Evolutionary conservation across 331 rosid genomes (phyloP).

Genomic region (Malus hybrid): DNA sequence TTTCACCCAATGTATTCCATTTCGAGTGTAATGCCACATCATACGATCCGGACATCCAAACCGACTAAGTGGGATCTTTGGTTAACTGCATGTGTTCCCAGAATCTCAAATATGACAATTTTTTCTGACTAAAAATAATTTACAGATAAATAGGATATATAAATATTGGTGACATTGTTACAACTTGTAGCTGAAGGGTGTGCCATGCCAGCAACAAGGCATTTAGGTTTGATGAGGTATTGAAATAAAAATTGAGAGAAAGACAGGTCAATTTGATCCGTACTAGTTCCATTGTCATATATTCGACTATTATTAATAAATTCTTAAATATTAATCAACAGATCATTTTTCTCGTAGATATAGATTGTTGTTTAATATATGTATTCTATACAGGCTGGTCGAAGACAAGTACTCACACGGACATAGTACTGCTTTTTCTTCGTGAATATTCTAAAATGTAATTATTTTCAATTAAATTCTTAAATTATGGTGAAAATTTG

Average conservation of each 20-base stretch:
- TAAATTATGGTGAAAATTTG: too few relatives aligned
- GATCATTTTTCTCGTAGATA: background rate
- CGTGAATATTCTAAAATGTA: background rate
- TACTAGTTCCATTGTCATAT: background rate
- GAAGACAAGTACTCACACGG: too few relatives aligned
- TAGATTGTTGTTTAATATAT: background rate
- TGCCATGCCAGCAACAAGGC: background rate
- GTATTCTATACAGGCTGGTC: background rate
- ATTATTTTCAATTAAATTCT: background rate
- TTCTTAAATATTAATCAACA: background rate
- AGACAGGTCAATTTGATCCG: background rate
- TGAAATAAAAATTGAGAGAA: background rate
- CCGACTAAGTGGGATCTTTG: background rate
- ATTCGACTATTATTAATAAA: background rate
- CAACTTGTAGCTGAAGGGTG: background rate
- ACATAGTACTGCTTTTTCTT: background rate
- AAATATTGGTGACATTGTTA: background rate
- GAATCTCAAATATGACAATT: background rate
- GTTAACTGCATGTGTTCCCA: too few relatives aligned
- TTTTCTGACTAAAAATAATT: too few relatives aligned
- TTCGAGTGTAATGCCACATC: too few relatives aligned
- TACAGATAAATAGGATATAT: too few relatives aligned
- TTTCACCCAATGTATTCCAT: too few relatives aligned
- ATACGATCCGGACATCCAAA: too few relatives aligned
- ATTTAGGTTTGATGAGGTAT: background rate